Conservation (phyloP, 2,329 filamentous ascomycete species). For the Tolypocladium cylindrosporum region DNA sequence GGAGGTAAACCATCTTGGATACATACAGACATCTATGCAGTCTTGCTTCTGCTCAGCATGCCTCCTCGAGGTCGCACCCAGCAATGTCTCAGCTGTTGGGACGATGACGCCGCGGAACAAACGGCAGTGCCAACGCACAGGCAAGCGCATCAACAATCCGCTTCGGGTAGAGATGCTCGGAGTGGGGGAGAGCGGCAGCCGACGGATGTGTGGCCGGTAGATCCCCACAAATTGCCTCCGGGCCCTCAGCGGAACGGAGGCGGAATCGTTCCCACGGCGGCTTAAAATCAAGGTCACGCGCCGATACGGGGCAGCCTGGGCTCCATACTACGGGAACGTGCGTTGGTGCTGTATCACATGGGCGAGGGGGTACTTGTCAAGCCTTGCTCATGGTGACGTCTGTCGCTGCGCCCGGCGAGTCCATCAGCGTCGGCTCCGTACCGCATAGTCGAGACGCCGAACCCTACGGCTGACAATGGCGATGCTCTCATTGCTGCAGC, state of each 20-base stretch:
- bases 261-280: conserved; percentile 6
- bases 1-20: no score
- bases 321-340: not conserved
- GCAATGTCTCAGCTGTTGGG: not conserved
- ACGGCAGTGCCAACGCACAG: not conserved
- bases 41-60: no score
- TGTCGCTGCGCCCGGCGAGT: not conserved
- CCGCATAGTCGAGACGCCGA: not conserved
- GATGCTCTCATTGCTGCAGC: not conserved
- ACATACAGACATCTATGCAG: no score
- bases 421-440: not conserved
- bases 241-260: conserved; percentile 4
- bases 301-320: not conserved
- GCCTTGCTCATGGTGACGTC: not conserved
- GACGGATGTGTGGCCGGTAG: conserved; percentile 1
- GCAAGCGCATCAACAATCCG: not conserved
- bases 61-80: no score
- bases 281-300: conserved; percentile 1
- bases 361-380: not conserved
- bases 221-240: conserved; percentile 2
- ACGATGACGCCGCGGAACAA: not conserved
- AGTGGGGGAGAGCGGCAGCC: not conserved
- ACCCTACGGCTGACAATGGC: not conserved
- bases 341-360: not conserved
- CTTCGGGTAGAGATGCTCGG: not conserved